Evolutionary conservation across 2,329 filamentous ascomycete species (phyloP).

Genomic region (Ophiognomonia clavigignenti-juglandacearum): DNA sequence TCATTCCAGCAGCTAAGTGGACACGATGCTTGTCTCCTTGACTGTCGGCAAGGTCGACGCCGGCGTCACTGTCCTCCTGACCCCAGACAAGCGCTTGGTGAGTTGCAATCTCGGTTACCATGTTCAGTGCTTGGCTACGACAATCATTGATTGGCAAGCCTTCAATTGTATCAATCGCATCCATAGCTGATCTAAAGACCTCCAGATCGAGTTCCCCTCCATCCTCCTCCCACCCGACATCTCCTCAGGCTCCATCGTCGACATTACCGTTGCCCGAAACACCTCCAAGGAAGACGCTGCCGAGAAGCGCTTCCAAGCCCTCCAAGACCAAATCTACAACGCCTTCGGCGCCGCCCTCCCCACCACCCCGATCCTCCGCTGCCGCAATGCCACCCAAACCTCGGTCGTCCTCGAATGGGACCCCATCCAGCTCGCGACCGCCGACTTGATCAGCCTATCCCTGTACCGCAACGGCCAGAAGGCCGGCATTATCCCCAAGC

Average conservation of each 20-base stretch:
- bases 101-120: constrained; percentile 25
- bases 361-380: constrained; percentile 71
- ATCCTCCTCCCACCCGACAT: constrained; percentile 95
- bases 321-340: constrained; percentile 85
- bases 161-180: background rate
- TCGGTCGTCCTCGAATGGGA: constrained; percentile 98
- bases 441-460: constrained; percentile 81
- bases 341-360: constrained; percentile 82
- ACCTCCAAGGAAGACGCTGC: constrained; percentile 69
- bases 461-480: constrained; percentile 96
- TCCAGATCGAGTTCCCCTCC: constrained; percentile 94
- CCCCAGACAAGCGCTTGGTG: constrained; percentile 94
- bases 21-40: constrained; percentile 86
- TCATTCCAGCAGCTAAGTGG: constrained; percentile 5
- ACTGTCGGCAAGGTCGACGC: constrained; percentile 99
- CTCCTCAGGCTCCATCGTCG: constrained; percentile 92
- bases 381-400: constrained; percentile 97
- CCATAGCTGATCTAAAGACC: background rate
- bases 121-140: background rate
- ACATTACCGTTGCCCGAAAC: constrained; percentile 93
- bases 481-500: constrained; percentile 88
- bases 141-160: no score
- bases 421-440: constrained; percentile 85
- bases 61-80: constrained; percentile 93
- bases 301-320: constrained; percentile 69